A percentile compares a stretch with the other conserved stretches of the same genome.
These are phyloP conservation scores for Chloris gayana DNA, from an alignment of 176 grass and related monocot genomes.

Conservation along the genomic window DNA sequence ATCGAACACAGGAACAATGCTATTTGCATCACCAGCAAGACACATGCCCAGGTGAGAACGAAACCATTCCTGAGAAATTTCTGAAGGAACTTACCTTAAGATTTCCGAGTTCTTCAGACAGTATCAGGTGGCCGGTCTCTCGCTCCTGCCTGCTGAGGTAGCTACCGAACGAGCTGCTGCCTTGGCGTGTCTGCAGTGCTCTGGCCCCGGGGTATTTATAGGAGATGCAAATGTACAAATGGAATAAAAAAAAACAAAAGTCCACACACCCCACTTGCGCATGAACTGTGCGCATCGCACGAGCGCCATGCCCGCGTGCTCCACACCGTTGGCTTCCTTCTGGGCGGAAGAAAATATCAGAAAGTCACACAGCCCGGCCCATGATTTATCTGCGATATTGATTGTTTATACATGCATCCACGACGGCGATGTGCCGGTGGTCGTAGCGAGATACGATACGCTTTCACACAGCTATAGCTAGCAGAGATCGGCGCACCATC, in stretches of 20 bases:
- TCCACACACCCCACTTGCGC: constrained; percentile 21
- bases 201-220: constrained; percentile 44
- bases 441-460: constrained; percentile 14
- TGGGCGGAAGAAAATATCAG: constrained; percentile 25
- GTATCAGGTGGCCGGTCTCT: background rate
- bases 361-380: background rate
- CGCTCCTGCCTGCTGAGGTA: background rate
- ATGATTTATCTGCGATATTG: background rate
- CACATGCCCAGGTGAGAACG: background rate
- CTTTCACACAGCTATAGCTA: background rate
- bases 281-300: constrained; percentile 20
- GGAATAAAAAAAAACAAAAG: constrained; percentile 55
- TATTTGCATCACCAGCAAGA: background rate
- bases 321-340: constrained; percentile 13
- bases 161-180: background rate
- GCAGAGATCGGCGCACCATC: background rate
- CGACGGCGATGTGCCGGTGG: background rate
- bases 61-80: constrained; percentile 19
- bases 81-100: constrained; percentile 34
- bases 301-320: constrained; percentile 17
- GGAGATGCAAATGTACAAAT: constrained; percentile 23
- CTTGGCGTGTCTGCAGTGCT: constrained; percentile 31
- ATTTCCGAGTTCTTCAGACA: constrained; percentile 14
- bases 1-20: background rate
- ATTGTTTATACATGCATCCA: background rate